Evolutionary conservation across 257 asterid species (phyloP).

Genomic region (Capsicum pubescens): DNA sequence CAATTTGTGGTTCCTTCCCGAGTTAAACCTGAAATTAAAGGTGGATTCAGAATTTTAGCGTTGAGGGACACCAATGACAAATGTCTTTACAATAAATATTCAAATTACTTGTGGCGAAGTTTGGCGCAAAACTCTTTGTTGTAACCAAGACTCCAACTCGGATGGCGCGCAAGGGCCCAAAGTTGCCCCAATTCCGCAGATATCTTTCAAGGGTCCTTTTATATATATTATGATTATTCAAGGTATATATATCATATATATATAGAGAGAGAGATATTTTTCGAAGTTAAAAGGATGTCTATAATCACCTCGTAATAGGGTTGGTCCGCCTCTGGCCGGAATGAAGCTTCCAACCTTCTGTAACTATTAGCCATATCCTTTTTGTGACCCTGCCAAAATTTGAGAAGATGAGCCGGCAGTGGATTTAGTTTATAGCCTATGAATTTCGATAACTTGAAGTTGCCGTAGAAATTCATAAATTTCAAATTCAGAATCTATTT

Average conservation of each 20-base stretch:
- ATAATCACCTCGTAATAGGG: neutral
- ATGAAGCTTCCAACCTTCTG: neutral
- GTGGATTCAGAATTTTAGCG: too few species aligned
- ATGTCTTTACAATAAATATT: too few species aligned
- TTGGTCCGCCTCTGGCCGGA: neutral
- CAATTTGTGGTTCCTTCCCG: neutral
- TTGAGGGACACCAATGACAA: too few species aligned
- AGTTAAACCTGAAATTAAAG: neutral
- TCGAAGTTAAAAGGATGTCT: too few species aligned
- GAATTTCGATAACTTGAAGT: too few species aligned
- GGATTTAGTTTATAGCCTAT: accelerated
- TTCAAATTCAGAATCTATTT: neutral
- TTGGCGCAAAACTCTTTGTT: too few species aligned
- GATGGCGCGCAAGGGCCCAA: too few species aligned
- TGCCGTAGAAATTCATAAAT: neutral
- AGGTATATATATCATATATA: too few species aligned
- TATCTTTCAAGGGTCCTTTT: neutral
- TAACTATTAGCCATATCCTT: neutral
- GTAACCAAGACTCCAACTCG: too few species aligned
- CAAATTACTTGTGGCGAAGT: too few species aligned
- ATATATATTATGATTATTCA: neutral
- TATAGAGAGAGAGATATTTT: neutral
- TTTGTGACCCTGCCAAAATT: neutral
- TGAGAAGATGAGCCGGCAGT: neutral
- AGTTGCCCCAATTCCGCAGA: neutral